phyloP scores from a whole-genome alignment of 179 eudicot species.

The Pouteria campechiana region DNA sequence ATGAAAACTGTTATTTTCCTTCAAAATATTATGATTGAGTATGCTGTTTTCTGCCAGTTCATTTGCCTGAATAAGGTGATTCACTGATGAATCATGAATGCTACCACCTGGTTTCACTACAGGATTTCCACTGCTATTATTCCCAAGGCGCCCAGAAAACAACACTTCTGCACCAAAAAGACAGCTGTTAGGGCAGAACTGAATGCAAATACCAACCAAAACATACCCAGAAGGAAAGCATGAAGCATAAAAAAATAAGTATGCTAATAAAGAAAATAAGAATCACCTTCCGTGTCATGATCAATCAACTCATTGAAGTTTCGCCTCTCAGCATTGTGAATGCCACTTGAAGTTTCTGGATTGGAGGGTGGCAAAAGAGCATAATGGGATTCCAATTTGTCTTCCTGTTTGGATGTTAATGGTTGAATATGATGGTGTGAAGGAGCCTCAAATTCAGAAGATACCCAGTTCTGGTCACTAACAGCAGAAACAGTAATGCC shows the following conservation, averaged over 20 bases:
- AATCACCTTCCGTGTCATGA: slow-evolving; percentile 78
- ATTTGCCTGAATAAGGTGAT: slow-evolving; percentile 21
- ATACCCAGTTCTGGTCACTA: slow-evolving; percentile 34
- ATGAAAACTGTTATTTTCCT: slow-evolving; percentile 66
- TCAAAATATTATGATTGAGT: slow-evolving; percentile 23
- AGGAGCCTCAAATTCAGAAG: slow-evolving; percentile 32
- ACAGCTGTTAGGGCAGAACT: not conserved
- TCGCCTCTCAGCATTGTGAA: slow-evolving; percentile 18
- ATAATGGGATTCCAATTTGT: slow-evolving; percentile 21
- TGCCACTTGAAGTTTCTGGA: no score
- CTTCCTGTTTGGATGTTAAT: slow-evolving; percentile 24
- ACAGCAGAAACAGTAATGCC: slow-evolving; percentile 21
- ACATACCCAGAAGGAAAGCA: no score
- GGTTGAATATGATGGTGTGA: slow-evolving; percentile 25
- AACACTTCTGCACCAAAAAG: slow-evolving; percentile 49
- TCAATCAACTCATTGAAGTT: slow-evolving; percentile 38
- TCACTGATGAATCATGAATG: slow-evolving; percentile 24
- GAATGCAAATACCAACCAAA: slow-evolving; percentile 1
- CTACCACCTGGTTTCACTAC: slow-evolving; percentile 28
- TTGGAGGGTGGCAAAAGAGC: no score
- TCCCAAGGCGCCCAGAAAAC: slow-evolving; percentile 80
- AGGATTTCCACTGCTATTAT: slow-evolving; percentile 34
- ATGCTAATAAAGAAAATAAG: slow-evolving; percentile 3
- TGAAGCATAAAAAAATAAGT: not conserved
- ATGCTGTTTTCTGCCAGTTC: slow-evolving; percentile 27